Evolutionary conservation across 768 basidiomycete genomes (phyloP).

Genomic region (Rhodotorula taiwanensis): DNA sequence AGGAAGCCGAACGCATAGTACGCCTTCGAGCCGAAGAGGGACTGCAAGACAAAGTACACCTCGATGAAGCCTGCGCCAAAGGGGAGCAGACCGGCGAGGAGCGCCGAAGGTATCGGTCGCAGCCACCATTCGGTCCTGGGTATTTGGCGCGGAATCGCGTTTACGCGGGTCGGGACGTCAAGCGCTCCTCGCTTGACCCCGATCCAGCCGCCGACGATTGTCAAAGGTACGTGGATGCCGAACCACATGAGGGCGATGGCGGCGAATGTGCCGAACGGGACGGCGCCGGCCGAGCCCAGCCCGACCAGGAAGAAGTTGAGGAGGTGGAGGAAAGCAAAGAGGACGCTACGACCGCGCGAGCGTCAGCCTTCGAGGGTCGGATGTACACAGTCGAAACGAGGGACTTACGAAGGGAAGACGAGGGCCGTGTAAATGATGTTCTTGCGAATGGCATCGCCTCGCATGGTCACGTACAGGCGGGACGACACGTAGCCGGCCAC

Average conservation of each 20-base stretch:
- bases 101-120: slow-evolving; percentile 43
- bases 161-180: slow-evolving; percentile 76
- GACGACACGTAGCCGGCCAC: slow-evolving; percentile 85
- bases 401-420: slow-evolving; percentile 69
- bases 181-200: slow-evolving; percentile 78
- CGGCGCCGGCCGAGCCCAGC: slow-evolving; percentile 84
- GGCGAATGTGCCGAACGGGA: slow-evolving; percentile 66
- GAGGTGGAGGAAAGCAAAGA: slow-evolving; percentile 80
- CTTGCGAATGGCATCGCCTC: slow-evolving; percentile 68
- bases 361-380: not conserved
- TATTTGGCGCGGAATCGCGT: slow-evolving; percentile 92
- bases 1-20: slow-evolving; percentile 97
- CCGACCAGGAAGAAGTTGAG: slow-evolving; percentile 80
- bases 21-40: slow-evolving; percentile 76
- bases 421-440: slow-evolving; percentile 84
- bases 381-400: not conserved
- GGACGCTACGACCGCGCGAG: slow-evolving; percentile 51
- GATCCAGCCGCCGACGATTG: slow-evolving; percentile 74
- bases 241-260: slow-evolving; percentile 50
- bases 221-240: slow-evolving; percentile 84
- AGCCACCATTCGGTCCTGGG: slow-evolving; percentile 59
- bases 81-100: slow-evolving; percentile 85
- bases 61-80: slow-evolving; percentile 96
- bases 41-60: slow-evolving; percentile 82
- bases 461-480: slow-evolving; percentile 69